Conservation (phyloP, 108 stramenopile species). For the Cyclotella baltica region DNA sequence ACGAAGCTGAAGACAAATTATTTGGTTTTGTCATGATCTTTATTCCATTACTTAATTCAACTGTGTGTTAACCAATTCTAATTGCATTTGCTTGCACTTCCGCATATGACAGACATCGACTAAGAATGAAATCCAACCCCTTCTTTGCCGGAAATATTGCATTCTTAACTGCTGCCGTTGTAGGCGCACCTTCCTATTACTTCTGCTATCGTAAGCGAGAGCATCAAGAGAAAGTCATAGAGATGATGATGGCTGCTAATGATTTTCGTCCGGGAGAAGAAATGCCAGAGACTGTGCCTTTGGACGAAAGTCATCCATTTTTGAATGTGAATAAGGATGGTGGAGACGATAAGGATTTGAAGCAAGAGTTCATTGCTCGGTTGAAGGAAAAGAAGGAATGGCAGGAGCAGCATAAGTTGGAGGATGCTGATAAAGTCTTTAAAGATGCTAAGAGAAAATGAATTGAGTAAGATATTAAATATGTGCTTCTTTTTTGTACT, state of each 20-base stretch:
- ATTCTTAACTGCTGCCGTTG: conserved; percentile 65
- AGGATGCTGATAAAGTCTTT: conserved; percentile 73
- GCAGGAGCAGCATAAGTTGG: conserved; percentile 63
- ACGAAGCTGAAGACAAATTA: background rate
- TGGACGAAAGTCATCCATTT: conserved; percentile 81
- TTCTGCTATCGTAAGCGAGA: conserved; percentile 81
- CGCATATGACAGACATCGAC: conserved; percentile 56
- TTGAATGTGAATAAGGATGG: conserved; percentile 45
- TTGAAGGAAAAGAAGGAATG: conserved; percentile 86
- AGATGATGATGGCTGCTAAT: conserved; percentile 89
- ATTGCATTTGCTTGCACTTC: background rate
- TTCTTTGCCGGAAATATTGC: conserved; percentile 60
- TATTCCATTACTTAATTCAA: background rate
- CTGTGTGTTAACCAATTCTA: background rate
- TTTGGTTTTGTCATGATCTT: background rate
- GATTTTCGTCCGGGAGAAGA: conserved; percentile 74
- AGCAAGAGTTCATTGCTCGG: conserved; percentile 68
- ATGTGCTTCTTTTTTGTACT: too few relatives aligned
- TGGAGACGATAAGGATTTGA: conserved; percentile 17
- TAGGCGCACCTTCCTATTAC: conserved; percentile 76
- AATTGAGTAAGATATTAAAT: background rate
- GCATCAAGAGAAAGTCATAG: conserved; percentile 75
- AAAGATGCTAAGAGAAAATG: conserved; percentile 51
- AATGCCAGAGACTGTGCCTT: conserved; percentile 69
- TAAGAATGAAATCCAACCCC: conserved; percentile 74